Evolutionary conservation across 176 grass and related monocot genomes (phyloP), one percentile per base, ranked within the genome.

Genomic region (Avena insularis): DNA sequence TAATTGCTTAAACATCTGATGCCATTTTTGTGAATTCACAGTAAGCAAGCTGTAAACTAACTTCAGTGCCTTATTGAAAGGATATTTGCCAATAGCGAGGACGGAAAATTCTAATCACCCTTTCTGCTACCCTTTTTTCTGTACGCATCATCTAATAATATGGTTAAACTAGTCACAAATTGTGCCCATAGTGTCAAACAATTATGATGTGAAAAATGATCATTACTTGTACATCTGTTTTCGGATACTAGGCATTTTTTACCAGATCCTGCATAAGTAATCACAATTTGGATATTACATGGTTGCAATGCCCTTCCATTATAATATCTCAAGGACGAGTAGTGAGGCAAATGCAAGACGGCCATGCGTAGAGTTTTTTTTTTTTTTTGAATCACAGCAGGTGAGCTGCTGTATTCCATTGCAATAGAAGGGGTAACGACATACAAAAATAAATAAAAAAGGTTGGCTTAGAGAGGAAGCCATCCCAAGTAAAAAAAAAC

Each of bases 1-100:
- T 20, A 85, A 10, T 62, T 78, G 38, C 29, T 83, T 70, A 63
- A 35, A 16, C 21, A 53, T 84, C 19, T 45, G 82, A 35, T 51
- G 51, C 2, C 29, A 82, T 76, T 66, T 53, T 19, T 77, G 54
- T 3, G 36, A 69, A 20, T 69, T 68, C 27, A 50, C 51, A 40
- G 7, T 58, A 36, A 84, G 23, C 38, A 55, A 35, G 25, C 25
- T 59, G 12, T 43, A 27, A n/a, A 19, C 36, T 70, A 66, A 65
- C 53, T 15, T 77, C 25, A 73, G 17, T 53, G 20, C 61, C 14
- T 53, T 78, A 33, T 31, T 77, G 15, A 40, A 12, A 19, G 72
- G 14, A 85, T 2, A 45, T 40, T 4, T n/a, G 12, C 61, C 12
- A 57, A 85, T 51, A 55, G 58, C 8, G 25, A 60, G 45, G 53